Evolutionary conservation across 140 eudicot species (phyloP), one percentile per base, ranked within the genome.

Genomic region (Ambrosia hybrid): DNA sequence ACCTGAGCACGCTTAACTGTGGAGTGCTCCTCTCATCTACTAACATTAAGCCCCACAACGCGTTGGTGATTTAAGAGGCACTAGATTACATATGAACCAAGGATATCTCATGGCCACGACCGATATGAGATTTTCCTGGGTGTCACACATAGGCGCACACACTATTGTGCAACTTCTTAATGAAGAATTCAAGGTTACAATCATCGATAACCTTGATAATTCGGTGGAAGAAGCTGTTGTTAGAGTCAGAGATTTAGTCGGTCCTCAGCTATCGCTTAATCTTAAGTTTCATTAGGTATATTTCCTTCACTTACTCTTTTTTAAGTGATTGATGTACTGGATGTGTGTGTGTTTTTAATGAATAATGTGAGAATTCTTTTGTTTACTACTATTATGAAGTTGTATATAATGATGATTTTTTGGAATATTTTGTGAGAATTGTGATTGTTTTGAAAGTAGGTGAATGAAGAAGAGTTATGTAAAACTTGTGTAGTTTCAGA

Each of bases 131-230:
- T 21, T 21, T 21, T 21, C 26, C 26, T 21, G 26, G 26, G 26
- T 21, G 26, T 21, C 26, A 21, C 26, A 21, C 26, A 21, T 21
- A 21, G 26, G 99, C 61, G 80, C 97, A 0, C 99, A 93, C 78
- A 90, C 97, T 66, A 97, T 86, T 6, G 52, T 90, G 53, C 87
- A 85, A 68, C 95, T 93, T 12, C 80, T 93, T 16, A 68, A 81
- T 5, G 76, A 86, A 75, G 99, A 97, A 26, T 93, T 93, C 81
- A 79, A 68, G 80, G 99, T 93, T 74, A 72, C 80, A 9, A 81
- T 90, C 62, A 84, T 93, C 60, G 99, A 93, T 68, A 93, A 90
- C 74, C 97, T 93, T 55, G 88, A 88, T 70, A 93, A 93, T 79
- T 79, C 99, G 1, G 89, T 86, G 6, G 79, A 88, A 72, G 95